Base-by-base conservation (phyloP, 2,329 filamentous ascomycete species). In the Paecilomyces fulvus region DNA sequence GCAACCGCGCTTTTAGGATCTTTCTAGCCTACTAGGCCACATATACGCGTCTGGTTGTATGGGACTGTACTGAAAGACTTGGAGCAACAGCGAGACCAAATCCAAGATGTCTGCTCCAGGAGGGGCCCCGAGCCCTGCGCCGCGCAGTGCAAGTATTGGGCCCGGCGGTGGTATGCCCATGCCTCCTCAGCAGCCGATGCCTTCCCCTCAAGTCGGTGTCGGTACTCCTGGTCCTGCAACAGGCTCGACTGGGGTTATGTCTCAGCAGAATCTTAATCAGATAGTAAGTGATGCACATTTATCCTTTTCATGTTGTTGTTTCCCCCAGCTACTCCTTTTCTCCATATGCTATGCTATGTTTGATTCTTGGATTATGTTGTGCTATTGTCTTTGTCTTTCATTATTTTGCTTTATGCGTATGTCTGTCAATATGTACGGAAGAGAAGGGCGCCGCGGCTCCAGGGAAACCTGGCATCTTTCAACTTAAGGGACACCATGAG, bases 261-360 rank as follows among this genome's bases (percentile, higher is more conserved):
- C 88, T 1, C 90, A 92, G 60, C 90, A 95, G 66, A 95, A 96
- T 68, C 74, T 96, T 1, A 97, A 97, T 66, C 91, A 96, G 65
- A 97, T 97, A 73, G 92, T 96, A 81, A 82, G 92, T 79, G 50
- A 53, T 37, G 37, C 14, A 43, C 46, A 12, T 33, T 51, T 57
- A 23, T 53, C 30, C 56, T 59, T 46, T 33, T 57, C 49, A 52
- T 51, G 11, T 49, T 58, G 1, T 57, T 52, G 23, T 17, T 30
- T 20, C n/a, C 49, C 49, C 52, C 55, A 23, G 28, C 17, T 30
- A 8, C 31, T 28, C 17, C 33, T 51, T 33, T 46, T 50, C 14
- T 59, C 17, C n/a, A n/a, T n/a, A n/a, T n/a, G 5, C 23, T 31
- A 33, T 46, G n/a, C 48, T 57, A 58, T 58, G 28, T 50, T 30